Percentiles rank a stretch among this genome's conserved stretches.
phyloP scores from a whole-genome alignment of 371 early-diverging fungal genomes.

The Apophysomyces sp. region DNA sequence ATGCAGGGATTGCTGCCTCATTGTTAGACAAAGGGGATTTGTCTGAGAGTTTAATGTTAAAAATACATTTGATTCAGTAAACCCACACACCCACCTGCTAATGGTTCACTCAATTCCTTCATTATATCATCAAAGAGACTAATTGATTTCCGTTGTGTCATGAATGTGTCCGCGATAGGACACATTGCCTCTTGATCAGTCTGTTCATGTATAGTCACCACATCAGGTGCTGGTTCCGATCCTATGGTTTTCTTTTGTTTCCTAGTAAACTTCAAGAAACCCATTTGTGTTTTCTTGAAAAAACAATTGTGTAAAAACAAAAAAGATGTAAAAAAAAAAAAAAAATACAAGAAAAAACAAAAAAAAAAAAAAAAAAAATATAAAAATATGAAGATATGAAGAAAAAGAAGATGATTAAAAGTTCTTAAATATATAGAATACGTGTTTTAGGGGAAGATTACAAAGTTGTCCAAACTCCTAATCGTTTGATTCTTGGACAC shows the following conservation, averaged over 20 bases:
- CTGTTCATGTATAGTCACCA: background rate
- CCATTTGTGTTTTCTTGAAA: background rate
- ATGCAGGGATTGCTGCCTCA: background rate
- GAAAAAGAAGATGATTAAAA: background rate
- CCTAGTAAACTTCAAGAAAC: background rate
- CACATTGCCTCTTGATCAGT: background rate
- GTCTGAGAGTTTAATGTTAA: background rate
- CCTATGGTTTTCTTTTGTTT: background rate
- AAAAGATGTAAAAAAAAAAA: background rate
- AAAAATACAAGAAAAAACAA: too few species aligned
- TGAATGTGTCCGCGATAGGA: background rate
- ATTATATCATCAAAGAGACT: background rate
- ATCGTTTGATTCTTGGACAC: background rate
- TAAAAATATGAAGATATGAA: background rate
- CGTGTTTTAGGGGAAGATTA: constrained; percentile 1
- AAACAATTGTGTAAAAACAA: background rate
- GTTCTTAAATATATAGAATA: background rate
- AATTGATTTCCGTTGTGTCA: background rate
- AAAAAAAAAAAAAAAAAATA: background rate
- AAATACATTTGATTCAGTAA: background rate
- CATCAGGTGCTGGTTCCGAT: background rate
- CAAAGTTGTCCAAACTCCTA: constrained; percentile 2
- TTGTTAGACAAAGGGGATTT: background rate
- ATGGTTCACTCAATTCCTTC: background rate
- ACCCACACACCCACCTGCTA: background rate